Percentiles rank a stretch among this genome's conserved stretches.
Evolutionary conservation across 1,284 basidiomycete species (phyloP).

Genomic region (Heliocybe sulcata): DNA sequence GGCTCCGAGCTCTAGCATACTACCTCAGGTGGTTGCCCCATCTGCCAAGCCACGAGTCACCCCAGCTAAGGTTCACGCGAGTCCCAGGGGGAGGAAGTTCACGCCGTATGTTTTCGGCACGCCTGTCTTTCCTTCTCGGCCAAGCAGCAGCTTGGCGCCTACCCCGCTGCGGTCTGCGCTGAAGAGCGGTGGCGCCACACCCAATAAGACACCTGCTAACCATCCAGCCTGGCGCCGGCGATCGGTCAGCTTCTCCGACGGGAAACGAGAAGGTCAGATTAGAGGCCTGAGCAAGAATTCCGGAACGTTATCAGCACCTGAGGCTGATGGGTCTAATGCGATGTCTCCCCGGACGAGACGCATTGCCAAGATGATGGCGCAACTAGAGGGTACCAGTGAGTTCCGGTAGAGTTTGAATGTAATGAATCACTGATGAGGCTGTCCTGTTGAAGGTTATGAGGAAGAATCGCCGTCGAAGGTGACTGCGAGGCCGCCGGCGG

Average conservation of each 20-base stretch:
- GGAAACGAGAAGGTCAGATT: slow-evolving; percentile 80
- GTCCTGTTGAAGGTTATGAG: slow-evolving; percentile 28
- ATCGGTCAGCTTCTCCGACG: slow-evolving; percentile 93
- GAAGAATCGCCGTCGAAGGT: slow-evolving; percentile 62
- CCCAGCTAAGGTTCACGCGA: slow-evolving; percentile 8
- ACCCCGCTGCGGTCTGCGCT: slow-evolving; percentile 48
- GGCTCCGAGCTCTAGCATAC: slow-evolving; percentile 10
- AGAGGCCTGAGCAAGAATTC: neutral
- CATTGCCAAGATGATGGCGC: slow-evolving; percentile 71
- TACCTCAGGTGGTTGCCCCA: slow-evolving; percentile 13
- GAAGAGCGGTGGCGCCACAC: slow-evolving; percentile 45
- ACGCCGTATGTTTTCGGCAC: slow-evolving; percentile 9
- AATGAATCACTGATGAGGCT: neutral
- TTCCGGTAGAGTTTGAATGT: slow-evolving; percentile 6
- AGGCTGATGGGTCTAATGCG: slow-evolving; percentile 11
- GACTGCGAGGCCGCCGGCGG: slow-evolving; percentile 29
- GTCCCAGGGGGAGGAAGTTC: neutral
- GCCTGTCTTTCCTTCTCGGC: slow-evolving; percentile 11
- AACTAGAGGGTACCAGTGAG: slow-evolving; percentile 61
- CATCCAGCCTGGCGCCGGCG: slow-evolving; percentile 43
- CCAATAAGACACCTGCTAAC: slow-evolving; percentile 47
- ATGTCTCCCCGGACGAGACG: slow-evolving; percentile 70
- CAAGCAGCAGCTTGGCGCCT: slow-evolving; percentile 12
- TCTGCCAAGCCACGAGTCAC: slow-evolving; percentile 2
- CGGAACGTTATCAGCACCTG: neutral